Percentiles rank a stretch among this genome's conserved stretches.
These are phyloP conservation scores for Iberis amara DNA, from an alignment of 441 rosid species.

Conservation along the genomic window DNA sequence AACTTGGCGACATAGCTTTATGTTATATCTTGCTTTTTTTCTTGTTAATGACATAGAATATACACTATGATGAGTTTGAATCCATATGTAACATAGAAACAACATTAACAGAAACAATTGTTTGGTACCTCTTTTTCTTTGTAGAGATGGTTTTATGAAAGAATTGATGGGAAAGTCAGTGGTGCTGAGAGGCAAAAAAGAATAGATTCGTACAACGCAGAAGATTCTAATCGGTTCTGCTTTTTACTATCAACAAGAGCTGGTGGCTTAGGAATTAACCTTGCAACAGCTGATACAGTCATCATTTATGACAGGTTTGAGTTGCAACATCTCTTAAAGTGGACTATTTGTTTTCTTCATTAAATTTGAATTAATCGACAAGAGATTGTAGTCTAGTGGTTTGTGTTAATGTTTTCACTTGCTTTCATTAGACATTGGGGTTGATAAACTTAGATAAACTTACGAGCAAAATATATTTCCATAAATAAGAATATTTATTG, in stretches of 20 bases:
- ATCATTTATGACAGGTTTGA: conserved; percentile 83
- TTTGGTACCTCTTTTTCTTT: neutral
- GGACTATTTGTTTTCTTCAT: neutral
- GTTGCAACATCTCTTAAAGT: conserved; percentile 1
- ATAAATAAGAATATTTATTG: conserved; percentile 10
- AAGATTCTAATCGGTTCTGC: conserved; percentile 77
- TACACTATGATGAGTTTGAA: no score
- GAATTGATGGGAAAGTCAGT: conserved; percentile 82
- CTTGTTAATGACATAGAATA: no score
- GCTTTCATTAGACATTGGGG: no score
- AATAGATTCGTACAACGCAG: conserved; percentile 77
- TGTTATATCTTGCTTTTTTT: no score
- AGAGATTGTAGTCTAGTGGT: no score
- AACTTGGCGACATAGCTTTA: no score
- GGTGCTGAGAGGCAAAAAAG: conserved; percentile 86
- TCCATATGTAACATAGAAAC: no score
- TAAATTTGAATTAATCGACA: neutral
- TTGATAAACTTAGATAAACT: no score
- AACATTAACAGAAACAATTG: no score
- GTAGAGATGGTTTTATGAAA: conserved; percentile 80
- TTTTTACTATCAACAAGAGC: conserved; percentile 93
- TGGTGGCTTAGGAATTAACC: conserved; percentile 92
- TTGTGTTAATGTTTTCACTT: no score
- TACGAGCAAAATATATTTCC: no score
- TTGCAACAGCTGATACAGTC: conserved; percentile 93